Conservation (phyloP, 2,329 filamentous ascomycete species). For the Chrysosphaeria jannelii region DNA sequence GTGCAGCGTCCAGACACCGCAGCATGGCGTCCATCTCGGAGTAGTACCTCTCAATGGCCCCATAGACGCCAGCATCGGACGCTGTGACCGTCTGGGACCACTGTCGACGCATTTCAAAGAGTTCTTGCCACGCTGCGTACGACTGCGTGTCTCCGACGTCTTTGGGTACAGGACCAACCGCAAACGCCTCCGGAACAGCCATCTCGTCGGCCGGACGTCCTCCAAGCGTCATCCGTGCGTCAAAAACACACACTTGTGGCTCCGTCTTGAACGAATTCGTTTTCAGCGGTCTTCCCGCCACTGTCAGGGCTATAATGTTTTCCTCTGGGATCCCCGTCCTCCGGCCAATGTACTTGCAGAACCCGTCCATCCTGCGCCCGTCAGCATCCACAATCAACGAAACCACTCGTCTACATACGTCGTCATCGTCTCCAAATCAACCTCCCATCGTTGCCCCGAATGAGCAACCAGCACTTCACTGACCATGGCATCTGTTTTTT, state of each 20-base stretch:
- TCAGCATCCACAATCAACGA: too few relatives aligned
- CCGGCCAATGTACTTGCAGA: too few relatives aligned
- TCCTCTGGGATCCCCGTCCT: constrained; percentile 48
- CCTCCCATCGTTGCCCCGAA: constrained; percentile 70
- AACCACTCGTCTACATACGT: too few relatives aligned
- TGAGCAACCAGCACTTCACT: constrained; percentile 78
- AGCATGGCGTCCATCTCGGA: constrained; percentile 47
- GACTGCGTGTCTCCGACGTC: constrained; percentile 52
- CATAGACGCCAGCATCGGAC: constrained; percentile 35
- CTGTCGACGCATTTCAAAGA: constrained; percentile 50
- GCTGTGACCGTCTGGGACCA: constrained; percentile 50
- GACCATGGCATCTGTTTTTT: too few relatives aligned
- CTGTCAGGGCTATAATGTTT: constrained; percentile 66
- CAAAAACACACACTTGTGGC: constrained; percentile 17
- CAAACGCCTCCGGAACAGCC: too few relatives aligned
- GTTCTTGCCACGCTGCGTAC: constrained; percentile 59
- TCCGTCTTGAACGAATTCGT: constrained; percentile 52
- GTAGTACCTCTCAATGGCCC: constrained; percentile 31
- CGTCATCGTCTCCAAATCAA: too few relatives aligned
- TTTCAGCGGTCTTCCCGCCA: constrained; percentile 59
- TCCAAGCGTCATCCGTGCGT: not conserved
- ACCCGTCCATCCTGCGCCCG: too few relatives aligned
- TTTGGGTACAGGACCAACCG: too few relatives aligned
- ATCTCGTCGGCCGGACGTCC: too few relatives aligned
- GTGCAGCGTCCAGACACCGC: constrained; percentile 53